A percentile compares a stretch with the other conserved stretches of the same genome.
These are phyloP conservation scores for Tulasnella sp. DNA, from an alignment of 768 basidiomycete genomes.

Conservation along the genomic window DNA sequence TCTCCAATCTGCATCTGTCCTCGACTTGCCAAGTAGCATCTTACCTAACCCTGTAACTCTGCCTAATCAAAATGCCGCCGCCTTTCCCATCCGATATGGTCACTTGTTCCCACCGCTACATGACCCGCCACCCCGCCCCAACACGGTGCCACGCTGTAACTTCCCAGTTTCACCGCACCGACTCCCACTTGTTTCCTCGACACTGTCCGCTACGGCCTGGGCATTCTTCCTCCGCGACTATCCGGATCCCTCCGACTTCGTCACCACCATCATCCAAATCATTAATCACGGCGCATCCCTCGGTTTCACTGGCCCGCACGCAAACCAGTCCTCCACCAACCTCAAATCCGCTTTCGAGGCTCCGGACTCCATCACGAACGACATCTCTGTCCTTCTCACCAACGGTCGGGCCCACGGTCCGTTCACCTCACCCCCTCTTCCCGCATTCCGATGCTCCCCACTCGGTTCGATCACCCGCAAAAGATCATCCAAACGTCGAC, in stretches of 20 bases:
- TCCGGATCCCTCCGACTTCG: constrained; percentile 5
- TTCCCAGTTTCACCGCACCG: neutral
- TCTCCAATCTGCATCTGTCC: no score
- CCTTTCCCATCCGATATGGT: neutral
- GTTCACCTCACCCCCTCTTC: constrained; percentile 16
- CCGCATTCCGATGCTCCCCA: constrained; percentile 19
- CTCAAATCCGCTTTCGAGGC: constrained; percentile 15
- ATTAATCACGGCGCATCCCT: constrained; percentile 11
- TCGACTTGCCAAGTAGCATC: no score
- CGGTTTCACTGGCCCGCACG: constrained; percentile 2
- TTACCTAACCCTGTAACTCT: neutral
- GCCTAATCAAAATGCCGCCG: no score
- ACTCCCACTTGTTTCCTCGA: neutral
- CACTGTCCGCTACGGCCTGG: neutral
- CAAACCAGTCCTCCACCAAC: constrained; percentile 16
- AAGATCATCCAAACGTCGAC: no score
- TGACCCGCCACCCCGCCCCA: constrained; percentile 2
- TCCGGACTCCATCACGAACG: constrained; percentile 11
- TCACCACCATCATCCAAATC: constrained; percentile 7
- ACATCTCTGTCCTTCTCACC: constrained; percentile 13
- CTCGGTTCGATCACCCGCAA: constrained; percentile 12
- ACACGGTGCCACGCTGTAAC: constrained; percentile 12
- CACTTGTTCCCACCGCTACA: neutral
- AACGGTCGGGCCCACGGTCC: constrained; percentile 16
- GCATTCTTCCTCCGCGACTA: constrained; percentile 9